A percentile compares a stretch with the other conserved stretches of the same genome.
Conservation (phyloP, 2,329 filamentous ascomycete species). For the Sporothrix mexicana region DNA sequence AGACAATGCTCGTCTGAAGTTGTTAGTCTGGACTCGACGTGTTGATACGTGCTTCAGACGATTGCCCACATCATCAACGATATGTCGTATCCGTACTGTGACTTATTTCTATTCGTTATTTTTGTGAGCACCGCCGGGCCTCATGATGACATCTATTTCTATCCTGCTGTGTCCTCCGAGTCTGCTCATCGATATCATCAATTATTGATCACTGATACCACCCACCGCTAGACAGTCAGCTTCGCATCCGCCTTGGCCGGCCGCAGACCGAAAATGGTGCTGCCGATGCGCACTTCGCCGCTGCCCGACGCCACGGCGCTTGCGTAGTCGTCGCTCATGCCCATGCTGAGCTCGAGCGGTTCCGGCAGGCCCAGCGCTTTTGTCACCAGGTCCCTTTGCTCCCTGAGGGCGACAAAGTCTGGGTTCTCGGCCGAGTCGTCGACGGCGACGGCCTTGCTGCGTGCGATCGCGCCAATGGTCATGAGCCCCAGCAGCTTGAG, state of each 20-base stretch:
- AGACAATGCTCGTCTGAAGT: too few relatives aligned
- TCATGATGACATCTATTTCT: background rate
- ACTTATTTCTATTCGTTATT: too few relatives aligned
- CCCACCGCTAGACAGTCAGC: constrained; percentile 56
- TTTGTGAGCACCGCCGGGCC: too few relatives aligned
- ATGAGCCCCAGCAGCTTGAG: constrained; percentile 83
- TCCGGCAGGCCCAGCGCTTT: constrained; percentile 48
- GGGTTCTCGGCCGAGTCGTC: constrained; percentile 88
- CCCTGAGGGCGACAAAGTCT: constrained; percentile 75
- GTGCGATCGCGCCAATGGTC: constrained; percentile 95
- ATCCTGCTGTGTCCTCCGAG: too few relatives aligned
- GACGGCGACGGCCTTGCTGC: constrained; percentile 73
- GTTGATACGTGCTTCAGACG: too few relatives aligned
- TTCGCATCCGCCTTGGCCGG: constrained; percentile 80
- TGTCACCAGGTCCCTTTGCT: constrained; percentile 73
- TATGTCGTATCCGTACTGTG: too few relatives aligned
- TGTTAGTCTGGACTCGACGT: too few relatives aligned
- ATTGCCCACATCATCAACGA: too few relatives aligned
- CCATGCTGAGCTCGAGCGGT: constrained; percentile 88
- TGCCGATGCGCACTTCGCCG: constrained; percentile 88
- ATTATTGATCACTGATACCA: too few relatives aligned
- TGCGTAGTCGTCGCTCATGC: constrained; percentile 97
- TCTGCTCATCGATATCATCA: too few relatives aligned
- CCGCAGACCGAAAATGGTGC: constrained; percentile 88
- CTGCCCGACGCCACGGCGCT: constrained; percentile 83